Base-by-base conservation (phyloP, 2,329 filamentous ascomycete species). In the Paramyrothecium sp. region DNA sequence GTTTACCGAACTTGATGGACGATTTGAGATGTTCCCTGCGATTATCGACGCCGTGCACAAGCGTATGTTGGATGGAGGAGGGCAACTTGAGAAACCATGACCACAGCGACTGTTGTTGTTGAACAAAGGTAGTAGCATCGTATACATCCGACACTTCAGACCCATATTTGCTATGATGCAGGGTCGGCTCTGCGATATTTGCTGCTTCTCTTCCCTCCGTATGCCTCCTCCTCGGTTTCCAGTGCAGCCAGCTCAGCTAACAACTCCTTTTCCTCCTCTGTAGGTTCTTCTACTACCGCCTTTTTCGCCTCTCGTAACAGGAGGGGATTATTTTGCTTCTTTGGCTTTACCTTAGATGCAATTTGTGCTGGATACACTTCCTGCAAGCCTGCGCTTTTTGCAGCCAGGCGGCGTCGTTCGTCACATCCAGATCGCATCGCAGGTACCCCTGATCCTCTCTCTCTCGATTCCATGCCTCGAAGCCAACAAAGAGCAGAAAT, bases 401-500 rank as follows among this genome's bases (percentile, higher is more conserved):
- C 54, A 58, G 49, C 56, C 56, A 58, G 30, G n/a, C 51, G 13
- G 16, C 33, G 17, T 54, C 33, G 10, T 56, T 58, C 3, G 48
- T 23, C 8, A n/a, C 44, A 46, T 58, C 55, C 10, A 55, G 30
- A 5, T 20, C 47, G 17, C 56, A 55, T 11, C 26, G 17, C 13
- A 58, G 49, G n/a, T 58, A 58, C 16, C n/a, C 19, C 20, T 51
- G 3, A 3, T 47, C 54, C 47, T 51, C 51, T 17, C 54, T 34
- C n/a, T 38, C n/a, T 17, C 57, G 41, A 47, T 58, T 56, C 57
- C 54, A 58, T 17, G 57, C 49, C 34, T 58, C 57, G 46, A 56
- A 58, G 26, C 57, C 57, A 23, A 58, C 50, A 51, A 56, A 56
- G 54, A 54, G 48, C 30, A 56, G n/a, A 46, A 56, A 11, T 11